Base-by-base conservation (phyloP, 1,139 yeast species). In the Sugiyamaella sp. region DNA sequence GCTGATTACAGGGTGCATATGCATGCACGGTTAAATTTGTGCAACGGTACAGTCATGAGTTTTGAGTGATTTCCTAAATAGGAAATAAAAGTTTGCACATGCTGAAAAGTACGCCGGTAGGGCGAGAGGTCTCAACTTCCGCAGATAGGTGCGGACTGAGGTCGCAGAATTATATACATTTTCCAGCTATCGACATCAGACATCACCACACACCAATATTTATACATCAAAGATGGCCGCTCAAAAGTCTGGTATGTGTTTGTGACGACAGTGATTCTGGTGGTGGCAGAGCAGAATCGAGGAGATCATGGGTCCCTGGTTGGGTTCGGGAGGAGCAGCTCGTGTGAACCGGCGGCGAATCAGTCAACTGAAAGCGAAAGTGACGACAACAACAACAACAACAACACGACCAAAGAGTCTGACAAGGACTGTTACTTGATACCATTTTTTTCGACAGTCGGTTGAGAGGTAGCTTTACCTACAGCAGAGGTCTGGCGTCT, bases 201-300 rank as follows among this genome's bases (percentile, higher is more conserved):
- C 60, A 56, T 51, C 62, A 58, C 39, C 41, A 51, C 53, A 53
- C 57, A 53, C 54, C 49, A 48, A 60, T 56, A 64, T 47, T 47
- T 51, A 50, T 58, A 60, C 10, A 43, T 4, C 43, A 60, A 64
- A 69, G 68, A 73, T 74, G 76, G 76, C 77, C 68, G 65, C 66
- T 52, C 68, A 73, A 64, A 73, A 71, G 70, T 65, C 76, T 61
- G 77, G 76, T 73, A 72, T 63, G 76, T 71, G 29, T 24, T 29
- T 20, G 12, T 4, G 14, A 44, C 20, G 33, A 17, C 10, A 35
- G 32, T 21, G 49, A 37, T n/a, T n/a, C n/a, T 9, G 22, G 19
- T 16, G 19, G 8, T 37, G 8, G 3, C 4, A 19, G 24, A 37
- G 21, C 21, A 21, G n/a, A 14, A 37, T 6, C 16, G 24, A 37